Evolutionary conservation across 805 yeast species (phyloP), one percentile per base, ranked within the genome.

Genomic region (Zygotorulaspora florentina): DNA sequence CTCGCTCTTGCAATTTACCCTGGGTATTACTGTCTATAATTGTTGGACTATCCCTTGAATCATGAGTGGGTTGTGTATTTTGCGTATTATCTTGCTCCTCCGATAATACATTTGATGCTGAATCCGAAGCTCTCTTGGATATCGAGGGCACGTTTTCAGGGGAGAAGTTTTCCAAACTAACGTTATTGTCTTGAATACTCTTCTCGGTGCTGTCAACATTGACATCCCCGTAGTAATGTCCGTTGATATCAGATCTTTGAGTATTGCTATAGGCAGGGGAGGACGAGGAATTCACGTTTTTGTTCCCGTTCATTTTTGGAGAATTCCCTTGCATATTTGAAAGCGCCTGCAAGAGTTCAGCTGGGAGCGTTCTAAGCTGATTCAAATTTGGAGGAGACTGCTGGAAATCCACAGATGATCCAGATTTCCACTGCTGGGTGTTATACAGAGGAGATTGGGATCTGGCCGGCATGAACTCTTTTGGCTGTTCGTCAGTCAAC

Each of bases 401-500:
- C 12, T 45, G 43, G 1, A 42, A 45, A 15, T 49, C 53, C 33
- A 41, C 35, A 15, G 42, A 29, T 12, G 48, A 35, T 10, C 42
- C 29, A 13, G 39, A 26, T 20, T 47, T 43, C 43, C 53, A 51
- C 9, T 47, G 48, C 23, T 48, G 57, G n/a, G 52, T 40, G 9
- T 50, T 53, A 12, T 48, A 33, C 23, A 43, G 38, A 25, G 60
- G 62, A 2, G 62, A 51, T 13, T 54, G 55, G 2, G 62, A 54
- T n/a, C 51, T 52, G 15, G 60, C 53, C 5, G 57, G 54, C 12
- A 43, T 36, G n/a, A 47, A 49, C 15, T 46, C 51, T 23, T 45
- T 40, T 5, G 52, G 51, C 13, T 55, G 48, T 7, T 61, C 61
- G 36, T 64, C 69, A 1, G 64, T 63, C 16, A 60, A 40, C 18